Base-by-base conservation (phyloP, 2,329 filamentous ascomycete species). In the Fragosphaeria purpurea region DNA sequence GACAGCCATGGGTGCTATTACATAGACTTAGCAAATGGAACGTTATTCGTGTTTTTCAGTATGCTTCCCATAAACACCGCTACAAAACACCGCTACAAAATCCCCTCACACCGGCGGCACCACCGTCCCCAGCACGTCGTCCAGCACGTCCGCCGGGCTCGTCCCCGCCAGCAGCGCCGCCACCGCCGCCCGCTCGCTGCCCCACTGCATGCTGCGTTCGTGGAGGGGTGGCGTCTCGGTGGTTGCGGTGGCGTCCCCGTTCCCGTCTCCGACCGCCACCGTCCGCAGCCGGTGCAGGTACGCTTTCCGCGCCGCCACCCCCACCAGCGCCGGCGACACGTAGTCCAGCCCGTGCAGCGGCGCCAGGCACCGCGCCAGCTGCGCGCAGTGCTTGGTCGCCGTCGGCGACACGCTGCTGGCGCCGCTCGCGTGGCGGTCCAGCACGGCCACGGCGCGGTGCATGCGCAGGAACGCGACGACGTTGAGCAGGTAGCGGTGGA, bases 201-300 rank as follows among this genome's bases (percentile, higher is more conserved):
- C 93, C 82, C 94, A 98, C 64, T 95, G 88, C 71, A 95, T 77
- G 63, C 89, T 96, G 45, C 89, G 76, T 69, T 97, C 93, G 51
- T 82, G 79, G 54, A 80, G 44, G n/a, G 6, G 32, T 12, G 7
- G 13, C 12, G 37, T 46, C 22, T 7, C 41, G 33, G n/a, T 22
- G 5, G 3, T 40, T 12, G 32, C 31, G 31, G n/a, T 42, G 41
- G 5, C 35, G 13, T 9, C 2, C 7, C 13, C 22, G n/a, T n/a
- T n/a, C n/a, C n/a, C n/a, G n/a, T n/a, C n/a, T 5, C 32, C 76
- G 1, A 87, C 76, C 1, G 69, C 67, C 0, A 85, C 80, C 50
- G 96, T 76, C 11, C 78, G 67, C 35, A 98, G 81, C 7, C 89
- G 83, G 68, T 98, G 93, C 13, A 85, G 75, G 62, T 95, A 98